These are phyloP conservation scores for Boechera divaricarpa DNA, from an alignment of 345 rosid species.

Conservation along the genomic window DNA sequence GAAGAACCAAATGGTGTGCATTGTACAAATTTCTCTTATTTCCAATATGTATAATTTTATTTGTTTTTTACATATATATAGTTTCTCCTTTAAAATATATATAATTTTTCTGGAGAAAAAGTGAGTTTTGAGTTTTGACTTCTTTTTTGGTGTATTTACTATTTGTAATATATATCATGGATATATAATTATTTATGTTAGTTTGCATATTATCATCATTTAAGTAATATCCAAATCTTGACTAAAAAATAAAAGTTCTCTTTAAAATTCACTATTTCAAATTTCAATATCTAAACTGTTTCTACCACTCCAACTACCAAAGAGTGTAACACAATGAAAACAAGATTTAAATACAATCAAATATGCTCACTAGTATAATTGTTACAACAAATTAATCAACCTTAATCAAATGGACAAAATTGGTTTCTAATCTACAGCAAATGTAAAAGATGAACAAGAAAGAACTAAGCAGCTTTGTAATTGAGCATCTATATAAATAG, in stretches of 20 bases:
- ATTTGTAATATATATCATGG: not conserved
- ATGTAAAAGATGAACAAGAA: conserved; percentile 22
- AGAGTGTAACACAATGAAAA: not conserved
- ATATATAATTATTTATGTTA: not conserved
- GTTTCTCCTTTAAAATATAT: not conserved
- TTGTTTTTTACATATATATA: not conserved
- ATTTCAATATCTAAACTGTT: not conserved
- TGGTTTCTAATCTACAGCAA: conserved; percentile 24
- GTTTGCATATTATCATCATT: conserved; percentile 12
- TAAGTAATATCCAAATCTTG: not conserved
- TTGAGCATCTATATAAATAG: conserved; percentile 9
- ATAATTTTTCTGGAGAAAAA: conserved; percentile 1
- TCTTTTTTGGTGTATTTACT: conserved; percentile 17
- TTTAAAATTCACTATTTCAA: not conserved
- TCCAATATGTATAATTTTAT: not conserved
- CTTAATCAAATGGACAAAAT: conserved; percentile 14
- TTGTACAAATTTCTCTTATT: conserved; percentile 34
- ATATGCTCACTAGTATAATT: conserved; percentile 5
- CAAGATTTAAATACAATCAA: conserved; percentile 11
- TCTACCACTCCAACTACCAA: not conserved
- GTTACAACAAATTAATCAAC: conserved; percentile 26
- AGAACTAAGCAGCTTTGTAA: conserved; percentile 13
- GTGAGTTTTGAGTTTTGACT: conserved; percentile 22
- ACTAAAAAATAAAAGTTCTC: not conserved
- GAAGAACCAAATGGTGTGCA: not conserved